Base-by-base conservation (phyloP, 805 yeast genomes). In the Ogataea methanolica region DNA sequence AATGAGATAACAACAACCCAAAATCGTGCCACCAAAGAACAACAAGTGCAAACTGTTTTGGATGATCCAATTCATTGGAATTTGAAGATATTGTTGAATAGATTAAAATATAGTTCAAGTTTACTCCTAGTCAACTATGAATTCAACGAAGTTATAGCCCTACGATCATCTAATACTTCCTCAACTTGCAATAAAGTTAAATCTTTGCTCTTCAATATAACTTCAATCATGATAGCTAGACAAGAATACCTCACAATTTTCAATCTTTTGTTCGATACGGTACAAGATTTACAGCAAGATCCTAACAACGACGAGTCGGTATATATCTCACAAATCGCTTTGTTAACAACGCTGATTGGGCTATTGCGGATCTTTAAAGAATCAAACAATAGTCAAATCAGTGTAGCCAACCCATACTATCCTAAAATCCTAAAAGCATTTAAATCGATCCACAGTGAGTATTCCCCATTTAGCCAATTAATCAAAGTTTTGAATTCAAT, bases 171-270 rank as follows among this genome's bases (percentile, higher is more conserved):
- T 19, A 72, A 68, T 12, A 22, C 7, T 14, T 14, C 35, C 14
- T 14, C n/a, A 21, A 14, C 23, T 47, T 84, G 76, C 39, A 77
- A 86, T 83, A 78, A 78, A 54, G 70, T 79, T 54, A 69, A 5
- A 39, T 52, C 16, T 34, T 22, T 62, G 4, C 36, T 59, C 7
- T 61, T 51, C 41, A 53, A 58, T 36, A 54, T 64, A 4, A 41
- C 53, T 6, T 54, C 59, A 1, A 50, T 59, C 31, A 50, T 63
- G 54, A 51, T 56, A 4, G 54, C 62, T n/a, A 53, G 61, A 47
- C 61, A 60, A 40, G 67, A 62, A 42, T 53, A 46, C 35, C 45
- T 63, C 14, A 56, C 66, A 5, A n/a, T 57, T 6, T 54, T 57
- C 54, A 61, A 59, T 44, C 39, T 62, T 12, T 22, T 56, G 8